phyloP scores from a whole-genome alignment of 208 protist genomes.

The Borovskyia barvae region DNA sequence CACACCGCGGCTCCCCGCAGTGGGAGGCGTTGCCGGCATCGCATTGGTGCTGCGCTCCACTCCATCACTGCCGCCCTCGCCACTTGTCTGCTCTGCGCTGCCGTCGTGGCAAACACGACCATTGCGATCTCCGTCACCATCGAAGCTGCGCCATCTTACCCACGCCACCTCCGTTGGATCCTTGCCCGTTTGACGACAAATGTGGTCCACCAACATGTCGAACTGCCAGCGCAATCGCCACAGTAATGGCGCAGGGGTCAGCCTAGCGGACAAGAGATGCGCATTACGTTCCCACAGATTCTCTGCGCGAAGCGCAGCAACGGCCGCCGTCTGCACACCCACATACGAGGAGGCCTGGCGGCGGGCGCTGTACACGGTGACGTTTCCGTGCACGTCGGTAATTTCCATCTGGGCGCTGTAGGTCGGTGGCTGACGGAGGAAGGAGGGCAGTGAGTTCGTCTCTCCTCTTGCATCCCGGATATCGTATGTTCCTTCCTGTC shows the following conservation, averaged over 20 bases:
- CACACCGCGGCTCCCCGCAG: not conserved
- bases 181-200: slow-evolving; percentile 32
- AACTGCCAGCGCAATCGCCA: slow-evolving; percentile 83
- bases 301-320: slow-evolving; percentile 42
- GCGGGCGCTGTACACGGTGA: slow-evolving; percentile 17
- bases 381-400: slow-evolving; percentile 17
- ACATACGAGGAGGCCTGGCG: slow-evolving; percentile 51
- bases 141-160: slow-evolving; percentile 14
- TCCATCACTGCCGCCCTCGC: not conserved
- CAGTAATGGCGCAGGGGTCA: slow-evolving; percentile 53
- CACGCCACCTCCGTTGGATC: slow-evolving; percentile 22
- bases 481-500: too few species aligned
- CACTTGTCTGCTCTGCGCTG: not conserved
- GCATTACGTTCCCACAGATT: slow-evolving; percentile 22
- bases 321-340: slow-evolving; percentile 55
- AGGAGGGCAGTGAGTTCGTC: not conserved
- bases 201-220: slow-evolving; percentile 49
- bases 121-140: not conserved
- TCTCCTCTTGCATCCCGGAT: too few species aligned
- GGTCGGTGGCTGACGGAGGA: slow-evolving; percentile 15
- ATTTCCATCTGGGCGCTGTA: slow-evolving; percentile 16
- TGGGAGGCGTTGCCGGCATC: not conserved
- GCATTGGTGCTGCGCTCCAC: slow-evolving; percentile 1
- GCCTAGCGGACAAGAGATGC: slow-evolving; percentile 20
- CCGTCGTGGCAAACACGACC: not conserved